phyloP scores from a whole-genome alignment of 495 filamentous ascomycete species.

The Pseudomonodictys pantanalensis region DNA sequence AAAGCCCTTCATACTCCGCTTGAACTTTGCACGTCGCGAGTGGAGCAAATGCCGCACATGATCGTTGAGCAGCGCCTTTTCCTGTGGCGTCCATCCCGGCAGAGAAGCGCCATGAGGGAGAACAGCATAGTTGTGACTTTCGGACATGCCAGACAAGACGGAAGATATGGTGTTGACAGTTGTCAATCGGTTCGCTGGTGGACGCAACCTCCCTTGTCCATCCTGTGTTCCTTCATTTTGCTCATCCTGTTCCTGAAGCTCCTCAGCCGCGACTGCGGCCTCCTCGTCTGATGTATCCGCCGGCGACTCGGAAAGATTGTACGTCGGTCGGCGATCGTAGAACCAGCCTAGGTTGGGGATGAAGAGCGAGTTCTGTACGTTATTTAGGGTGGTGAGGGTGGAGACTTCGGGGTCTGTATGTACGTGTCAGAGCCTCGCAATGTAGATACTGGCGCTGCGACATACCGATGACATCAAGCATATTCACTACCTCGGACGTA shows the following conservation, averaged over 20 bases:
- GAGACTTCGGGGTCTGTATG: conserved; percentile 68
- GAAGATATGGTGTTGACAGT: conserved; percentile 17
- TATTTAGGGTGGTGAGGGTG: conserved; percentile 70
- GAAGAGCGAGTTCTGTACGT: conserved; percentile 77
- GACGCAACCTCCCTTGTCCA: neutral
- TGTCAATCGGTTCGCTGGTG: neutral
- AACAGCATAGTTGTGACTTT: conserved; percentile 50
- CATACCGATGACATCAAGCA: conserved; percentile 70
- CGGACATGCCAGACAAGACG: conserved; percentile 23
- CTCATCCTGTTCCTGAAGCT: neutral
- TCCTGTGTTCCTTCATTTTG: neutral
- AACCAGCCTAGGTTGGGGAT: conserved; percentile 57
- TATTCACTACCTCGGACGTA: conserved; percentile 61
- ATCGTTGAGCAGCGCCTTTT: conserved; percentile 71
- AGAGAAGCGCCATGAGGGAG: conserved; percentile 63
- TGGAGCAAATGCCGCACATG: conserved; percentile 79
- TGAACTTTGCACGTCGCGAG: conserved; percentile 70
- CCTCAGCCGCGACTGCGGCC: neutral
- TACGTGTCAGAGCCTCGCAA: neutral
- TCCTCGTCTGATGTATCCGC: conserved; percentile 18
- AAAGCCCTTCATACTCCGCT: conserved; percentile 70
- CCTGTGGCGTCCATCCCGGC: conserved; percentile 66
- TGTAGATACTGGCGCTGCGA: neutral
- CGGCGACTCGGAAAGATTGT: conserved; percentile 59
- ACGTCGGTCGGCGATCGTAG: conserved; percentile 69